Base-by-base conservation (phyloP, 306 rosid species). In the Macrotyloma uniflorum region DNA sequence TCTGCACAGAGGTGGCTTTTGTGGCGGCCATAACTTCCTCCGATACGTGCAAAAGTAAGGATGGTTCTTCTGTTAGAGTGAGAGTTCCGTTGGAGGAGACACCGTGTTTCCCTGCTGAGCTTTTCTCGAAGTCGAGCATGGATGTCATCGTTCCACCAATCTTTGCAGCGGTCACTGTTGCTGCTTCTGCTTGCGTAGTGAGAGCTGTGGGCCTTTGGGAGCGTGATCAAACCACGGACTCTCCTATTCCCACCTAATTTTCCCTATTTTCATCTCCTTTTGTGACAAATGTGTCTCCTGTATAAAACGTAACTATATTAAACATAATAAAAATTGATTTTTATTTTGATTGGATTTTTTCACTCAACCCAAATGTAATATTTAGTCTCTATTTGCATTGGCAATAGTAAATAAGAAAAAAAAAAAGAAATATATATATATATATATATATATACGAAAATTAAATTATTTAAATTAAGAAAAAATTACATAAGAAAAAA, bases 1-100 rank as follows among this genome's bases (percentile, higher is more conserved):
- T 91, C 45, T 79, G 93, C 2, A 86, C 97, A 1, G 97, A 93
- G 77, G 72, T 91, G 30, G 91, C 97, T 8, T 93, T 91, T 49
- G 88, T 86, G 10, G 75, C 90, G 2, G 91, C 96, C 35, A 85
- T 93, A 68, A 80, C 87, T 0, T 86, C 87, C 80, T 79, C 91
- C 0, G 40, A 38, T 0, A 66, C 42, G 74, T 91, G 95, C 87
- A 63, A 36, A 6, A 32, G 32, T 18, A 83, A 81, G 11, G 43
- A 2, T 9, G 76, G 68, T 5, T 23, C 72, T n/a, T 8, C 23
- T 70, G 35, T 88, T 4, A 84, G 95, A 47, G 22, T 91, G 3
- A 84, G 95, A 81, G 81, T 91, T 70, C 95, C 97, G 6, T 59
- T 84, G 62, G 97, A 87, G 26, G 24, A 71, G 19, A 90, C 95